Base-by-base conservation (phyloP, 2,329 filamentous ascomycete genomes). In the Claviceps cyperi region DNA sequence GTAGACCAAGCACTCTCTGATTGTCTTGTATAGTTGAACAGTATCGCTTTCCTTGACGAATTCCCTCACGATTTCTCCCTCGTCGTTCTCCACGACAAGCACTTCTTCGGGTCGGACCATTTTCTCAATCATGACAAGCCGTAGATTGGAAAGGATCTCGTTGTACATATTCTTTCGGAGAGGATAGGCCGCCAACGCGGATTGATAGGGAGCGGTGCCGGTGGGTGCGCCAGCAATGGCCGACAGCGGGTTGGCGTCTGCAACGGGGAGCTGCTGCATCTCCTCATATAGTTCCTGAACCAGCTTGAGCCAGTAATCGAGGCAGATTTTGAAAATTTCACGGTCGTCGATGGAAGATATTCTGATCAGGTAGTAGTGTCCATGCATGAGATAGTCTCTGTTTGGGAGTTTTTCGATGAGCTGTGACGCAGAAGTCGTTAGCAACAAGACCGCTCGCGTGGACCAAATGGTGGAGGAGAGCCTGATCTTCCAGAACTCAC, bases 31-130 rank as follows among this genome's bases (percentile, higher is more conserved):
- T 1, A 98, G 78, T 69, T 98, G 92, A 43, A 98, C 96, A 0
- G 92, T 98, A 67, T 98, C 92, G 59, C 90, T 95, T 70, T 98
- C 92, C 73, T 98, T 98, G 64, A 98, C 92, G 57, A 98, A 98
- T 63, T 98, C 92, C 59, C 92, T 87, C 32, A 98, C 92, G 59
- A 98, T 98, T 65, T 98, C 92, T 55, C 94, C 92, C 68, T 98
- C 92, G 55, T 98, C 92, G 66, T 98, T 98, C 69, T 98, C 92
- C n/a, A 98, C 92, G 61, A 98, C 94, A 58, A 98, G 69, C 8
- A 98, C 94, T 69, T 98, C 94, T 69, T 98, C 92, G 0, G 92
- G 92, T 43, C 90, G 81, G 35, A 98, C 92, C 92, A 98, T 98
- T 75, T 96, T 96, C 72, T 98, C 92, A 54, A 98, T 97, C 92